Base-by-base conservation (phyloP, 2,329 filamentous ascomycete genomes). In the Apiospora pterosperma region DNA sequence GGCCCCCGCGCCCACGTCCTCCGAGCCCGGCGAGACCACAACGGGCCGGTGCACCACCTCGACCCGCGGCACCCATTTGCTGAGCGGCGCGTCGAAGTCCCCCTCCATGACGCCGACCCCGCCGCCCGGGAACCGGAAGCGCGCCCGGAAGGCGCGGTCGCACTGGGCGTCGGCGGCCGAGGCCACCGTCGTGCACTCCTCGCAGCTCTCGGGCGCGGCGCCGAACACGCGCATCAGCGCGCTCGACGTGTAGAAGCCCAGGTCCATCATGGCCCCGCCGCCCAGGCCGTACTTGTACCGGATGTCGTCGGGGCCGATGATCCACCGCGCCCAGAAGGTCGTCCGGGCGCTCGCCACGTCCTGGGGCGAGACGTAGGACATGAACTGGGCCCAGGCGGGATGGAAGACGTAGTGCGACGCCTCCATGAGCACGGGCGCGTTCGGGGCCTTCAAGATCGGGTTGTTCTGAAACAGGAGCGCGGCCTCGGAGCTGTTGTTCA, bases 331-430 rank as follows among this genome's bases (percentile, higher is more conserved):
- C 55, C 64, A 70, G n/a, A 75, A 67, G 16, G 63, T 64, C 12
- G 76, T 69, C 14, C 72, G 64, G 23, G 76, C 79, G 25, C 75
- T 74, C 11, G 69, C 74, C 4, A 84, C 76, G 42, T 76, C 77
- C 5, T 72, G 70, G 7, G 72, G 75, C 62, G 79, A 76, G 7
- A 85, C 65, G 5, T 78, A 64, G 1, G 72, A 65, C 63, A 81
- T 65, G 69, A 85, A 84, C 2, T 69, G 70, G 25, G 77, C 72
- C 76, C 79, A 83, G 1, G 78, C 76, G 0, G 84, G 84, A 66
- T 84, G 80, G 69, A 87, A 86, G 31, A 78, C 75, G 65, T 78
- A 77, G 69, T 86, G 84, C 64, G 83, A 81, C 3, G 84, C 84
- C 72, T 88, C 85, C 4, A 87, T 76, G 2, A 85, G 72, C 1